phyloP scores from a whole-genome alignment of 495 filamentous ascomycete species.

The Astrothelium macrocarpum region DNA sequence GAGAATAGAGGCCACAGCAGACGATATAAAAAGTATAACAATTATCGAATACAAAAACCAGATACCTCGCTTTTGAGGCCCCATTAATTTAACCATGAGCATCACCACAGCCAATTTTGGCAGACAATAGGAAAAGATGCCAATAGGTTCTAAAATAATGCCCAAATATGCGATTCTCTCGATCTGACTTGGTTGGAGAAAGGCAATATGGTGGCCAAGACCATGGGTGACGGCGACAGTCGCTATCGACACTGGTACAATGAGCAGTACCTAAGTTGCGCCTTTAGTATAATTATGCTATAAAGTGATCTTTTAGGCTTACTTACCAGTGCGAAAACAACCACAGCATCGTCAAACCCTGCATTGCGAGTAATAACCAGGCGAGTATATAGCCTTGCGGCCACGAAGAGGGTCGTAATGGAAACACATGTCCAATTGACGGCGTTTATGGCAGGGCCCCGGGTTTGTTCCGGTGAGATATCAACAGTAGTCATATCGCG shows the following conservation, averaged over 20 bases:
- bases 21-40: not conserved
- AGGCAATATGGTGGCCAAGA: not conserved
- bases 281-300: not conserved
- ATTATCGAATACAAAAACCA: not conserved
- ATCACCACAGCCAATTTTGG: not conserved
- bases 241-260: not conserved
- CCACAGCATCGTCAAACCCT: not conserved
- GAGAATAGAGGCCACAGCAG: not conserved
- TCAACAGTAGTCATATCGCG: not conserved
- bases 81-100: not conserved
- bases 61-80: not conserved
- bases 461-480: not conserved
- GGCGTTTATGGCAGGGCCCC: not conserved
- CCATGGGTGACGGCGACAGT: not conserved
- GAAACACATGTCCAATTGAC: not conserved
- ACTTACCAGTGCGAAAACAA: not conserved
- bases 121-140: not conserved
- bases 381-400: not conserved
- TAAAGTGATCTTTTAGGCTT: not conserved
- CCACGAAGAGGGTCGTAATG: not conserved
- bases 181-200: not conserved
- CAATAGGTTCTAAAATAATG: not conserved
- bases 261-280: not conserved
- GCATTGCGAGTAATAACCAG: not conserved
- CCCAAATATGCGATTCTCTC: not conserved